These are phyloP conservation scores for Fusarium pseudonygamai DNA, from an alignment of 2,329 filamentous ascomycete species.

Conservation along the genomic window DNA sequence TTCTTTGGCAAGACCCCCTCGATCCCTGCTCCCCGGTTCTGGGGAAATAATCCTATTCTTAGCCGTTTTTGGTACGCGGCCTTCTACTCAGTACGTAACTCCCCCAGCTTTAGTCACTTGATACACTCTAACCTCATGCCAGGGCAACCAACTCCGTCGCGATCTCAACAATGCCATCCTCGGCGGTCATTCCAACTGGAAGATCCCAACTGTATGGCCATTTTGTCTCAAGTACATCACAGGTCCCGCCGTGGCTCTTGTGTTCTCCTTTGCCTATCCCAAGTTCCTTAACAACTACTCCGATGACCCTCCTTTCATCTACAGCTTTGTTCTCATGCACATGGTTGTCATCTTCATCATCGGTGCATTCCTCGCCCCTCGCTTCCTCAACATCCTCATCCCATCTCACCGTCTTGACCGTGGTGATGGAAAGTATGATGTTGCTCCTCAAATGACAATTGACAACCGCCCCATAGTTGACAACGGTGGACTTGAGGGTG, in stretches of 20 bases:
- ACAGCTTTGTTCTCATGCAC: slow-evolving; percentile 37
- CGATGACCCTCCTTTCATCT: slow-evolving; percentile 28
- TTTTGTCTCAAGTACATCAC: slow-evolving; percentile 56
- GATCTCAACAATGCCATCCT: slow-evolving; percentile 61
- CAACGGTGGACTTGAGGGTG: slow-evolving; percentile 21
- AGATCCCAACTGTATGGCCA: slow-evolving; percentile 54
- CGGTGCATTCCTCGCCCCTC: slow-evolving; percentile 20
- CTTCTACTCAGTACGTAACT: slow-evolving; percentile 60
- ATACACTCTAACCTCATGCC: slow-evolving; percentile 27
- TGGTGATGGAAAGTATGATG: slow-evolving; percentile 31
- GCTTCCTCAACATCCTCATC: slow-evolving; percentile 30
- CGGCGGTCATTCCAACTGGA: slow-evolving; percentile 59
- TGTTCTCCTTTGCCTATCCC: slow-evolving; percentile 58
- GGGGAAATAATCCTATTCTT: slow-evolving; percentile 49
- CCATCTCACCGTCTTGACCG: slow-evolving; percentile 18
- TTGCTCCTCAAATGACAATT: slow-evolving; percentile 30
- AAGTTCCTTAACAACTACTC: slow-evolving; percentile 20
- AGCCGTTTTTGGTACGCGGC: slow-evolving; percentile 59
- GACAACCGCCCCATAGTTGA: slow-evolving; percentile 16
- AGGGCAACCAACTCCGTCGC: slow-evolving; percentile 62
- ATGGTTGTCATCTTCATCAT: slow-evolving; percentile 30
- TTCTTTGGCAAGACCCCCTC: slow-evolving; percentile 52
- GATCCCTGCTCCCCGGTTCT: slow-evolving; percentile 53
- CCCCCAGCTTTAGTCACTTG: accelerated
- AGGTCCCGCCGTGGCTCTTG: slow-evolving; percentile 56